phyloP scores from a whole-genome alignment of 352 stramenopile species.

The Globisporangium polare region DNA sequence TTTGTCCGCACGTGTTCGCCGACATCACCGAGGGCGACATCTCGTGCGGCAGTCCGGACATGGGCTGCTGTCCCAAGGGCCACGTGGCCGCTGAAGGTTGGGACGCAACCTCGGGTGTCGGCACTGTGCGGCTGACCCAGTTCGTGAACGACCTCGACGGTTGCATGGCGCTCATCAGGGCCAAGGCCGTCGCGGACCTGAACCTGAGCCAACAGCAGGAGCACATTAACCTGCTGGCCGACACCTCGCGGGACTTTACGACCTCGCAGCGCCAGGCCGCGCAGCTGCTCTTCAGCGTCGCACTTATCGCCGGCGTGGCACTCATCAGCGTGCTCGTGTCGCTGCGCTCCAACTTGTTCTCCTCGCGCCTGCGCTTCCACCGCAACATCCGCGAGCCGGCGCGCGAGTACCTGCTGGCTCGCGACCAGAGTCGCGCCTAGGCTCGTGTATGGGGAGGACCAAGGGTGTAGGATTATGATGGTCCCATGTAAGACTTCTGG shows the following conservation, averaged over 20 bases:
- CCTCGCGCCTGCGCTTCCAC: constrained; percentile 24
- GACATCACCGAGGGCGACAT: constrained; percentile 67
- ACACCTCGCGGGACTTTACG: constrained; percentile 17
- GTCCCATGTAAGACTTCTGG: neutral
- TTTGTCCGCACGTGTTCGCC: constrained; percentile 64
- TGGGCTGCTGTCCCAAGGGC: constrained; percentile 47
- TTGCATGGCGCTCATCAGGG: constrained; percentile 28
- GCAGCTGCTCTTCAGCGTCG: constrained; percentile 26
- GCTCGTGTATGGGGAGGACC: no score
- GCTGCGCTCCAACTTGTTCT: constrained; percentile 39
- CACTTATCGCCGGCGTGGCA: constrained; percentile 29
- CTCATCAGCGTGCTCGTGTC: constrained; percentile 31
- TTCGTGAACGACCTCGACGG: constrained; percentile 37
- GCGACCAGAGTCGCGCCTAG: constrained; percentile 14
- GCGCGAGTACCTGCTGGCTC: constrained; percentile 49
- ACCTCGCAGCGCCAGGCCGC: constrained; percentile 20
- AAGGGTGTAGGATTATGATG: neutral
- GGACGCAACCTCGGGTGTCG: constrained; percentile 65
- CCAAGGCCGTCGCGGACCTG: neutral
- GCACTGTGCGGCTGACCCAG: constrained; percentile 41
- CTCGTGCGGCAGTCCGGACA: constrained; percentile 39
- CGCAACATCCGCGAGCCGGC: constrained; percentile 37
- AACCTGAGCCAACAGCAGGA: neutral
- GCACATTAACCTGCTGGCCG: constrained; percentile 9
- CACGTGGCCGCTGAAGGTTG: constrained; percentile 50